Evolutionary conservation across 2,329 filamentous ascomycete genomes (phyloP), one percentile per base, ranked within the genome.

Genomic region (Beauveria caledonica): DNA sequence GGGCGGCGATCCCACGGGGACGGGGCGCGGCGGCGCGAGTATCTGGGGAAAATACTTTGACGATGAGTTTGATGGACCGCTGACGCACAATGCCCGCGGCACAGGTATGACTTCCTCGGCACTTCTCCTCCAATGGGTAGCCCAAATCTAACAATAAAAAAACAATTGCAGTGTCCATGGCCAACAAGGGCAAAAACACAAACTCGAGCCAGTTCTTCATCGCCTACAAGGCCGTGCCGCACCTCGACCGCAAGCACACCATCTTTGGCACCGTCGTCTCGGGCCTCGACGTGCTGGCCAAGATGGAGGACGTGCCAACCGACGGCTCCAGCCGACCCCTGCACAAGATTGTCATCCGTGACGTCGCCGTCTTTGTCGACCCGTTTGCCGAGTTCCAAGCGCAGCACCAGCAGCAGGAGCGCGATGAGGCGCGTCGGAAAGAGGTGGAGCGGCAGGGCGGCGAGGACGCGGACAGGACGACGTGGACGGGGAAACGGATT

Each of bases 181-280:
- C 94, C 45, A 99, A 99, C 74, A 99, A 99, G 72, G 94, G 94
- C 62, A 97, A 97, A 70, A 93, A 97, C 70, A 97, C 93, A 23
- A 99, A 99, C 74, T 94, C 90, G 9, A 90, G 86, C 66, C 94
- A 99, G 73, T 99, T 87, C 71, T 99, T 97, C 78, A 89, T 99
- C 70, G 90, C 88, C 0, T 99, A 99, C 73, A 87, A 90, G 55
- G 80, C 89, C 1, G 85, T 87, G 0, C 86, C 88, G 64, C 94
- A 99, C 75, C 82, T 99, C 1, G 91, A 99, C 73, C 83, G 87
- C 62, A 99, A 99, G 70, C 94, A 99, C 74, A 97, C 94, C n/a
- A 89, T 99, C 45, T 99, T 99, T 68, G 94, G 88, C 2, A 85
- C 86, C 42, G 85, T 97, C 0, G 88, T 95, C 1, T 90, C 88